Evolutionary conservation across 176 grass and related monocot genomes (phyloP).

Genomic region (Musa beccarii): DNA sequence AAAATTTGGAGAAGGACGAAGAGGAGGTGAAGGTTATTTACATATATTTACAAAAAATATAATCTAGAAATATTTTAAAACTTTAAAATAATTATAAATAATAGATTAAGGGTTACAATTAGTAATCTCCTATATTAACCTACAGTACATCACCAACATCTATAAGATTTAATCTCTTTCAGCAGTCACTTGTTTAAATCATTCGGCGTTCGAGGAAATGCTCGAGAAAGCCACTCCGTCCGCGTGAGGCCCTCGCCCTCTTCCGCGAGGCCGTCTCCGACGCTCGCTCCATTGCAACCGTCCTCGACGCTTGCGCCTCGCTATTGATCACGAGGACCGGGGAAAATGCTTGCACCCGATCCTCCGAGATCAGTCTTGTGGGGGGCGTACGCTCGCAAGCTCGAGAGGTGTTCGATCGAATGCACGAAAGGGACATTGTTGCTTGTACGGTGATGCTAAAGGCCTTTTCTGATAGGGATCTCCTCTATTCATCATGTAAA

Average conservation of each 20-base stretch:
- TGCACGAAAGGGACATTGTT: slow-evolving; percentile 35
- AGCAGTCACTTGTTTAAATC: too few relatives aligned
- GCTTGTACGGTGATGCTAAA: slow-evolving; percentile 35
- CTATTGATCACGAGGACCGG: not conserved
- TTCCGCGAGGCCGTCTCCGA: not conserved
- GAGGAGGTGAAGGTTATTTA: too few relatives aligned
- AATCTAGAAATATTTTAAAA: too few relatives aligned
- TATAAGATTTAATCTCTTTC: too few relatives aligned
- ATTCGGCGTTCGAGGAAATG: too few relatives aligned
- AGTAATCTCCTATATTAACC: too few relatives aligned
- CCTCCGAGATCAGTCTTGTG: not conserved
- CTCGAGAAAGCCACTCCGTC: not conserved
- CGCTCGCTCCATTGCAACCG: not conserved
- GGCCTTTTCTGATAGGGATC: slow-evolving; percentile 23
- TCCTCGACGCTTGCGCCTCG: not conserved
- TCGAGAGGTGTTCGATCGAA: slow-evolving; percentile 30
- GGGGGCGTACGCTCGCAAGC: not conserved
- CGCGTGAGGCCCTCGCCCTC: not conserved
- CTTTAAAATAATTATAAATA: too few relatives aligned
- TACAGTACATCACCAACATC: too few relatives aligned
- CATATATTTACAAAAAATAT: too few relatives aligned
- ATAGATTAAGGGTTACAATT: too few relatives aligned
- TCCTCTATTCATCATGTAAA: too few relatives aligned
- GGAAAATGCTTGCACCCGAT: not conserved
- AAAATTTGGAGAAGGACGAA: too few relatives aligned